These are phyloP conservation scores for Xylaria sp. DNA, from an alignment of 2,329 filamentous ascomycete genomes.

Conservation along the genomic window DNA sequence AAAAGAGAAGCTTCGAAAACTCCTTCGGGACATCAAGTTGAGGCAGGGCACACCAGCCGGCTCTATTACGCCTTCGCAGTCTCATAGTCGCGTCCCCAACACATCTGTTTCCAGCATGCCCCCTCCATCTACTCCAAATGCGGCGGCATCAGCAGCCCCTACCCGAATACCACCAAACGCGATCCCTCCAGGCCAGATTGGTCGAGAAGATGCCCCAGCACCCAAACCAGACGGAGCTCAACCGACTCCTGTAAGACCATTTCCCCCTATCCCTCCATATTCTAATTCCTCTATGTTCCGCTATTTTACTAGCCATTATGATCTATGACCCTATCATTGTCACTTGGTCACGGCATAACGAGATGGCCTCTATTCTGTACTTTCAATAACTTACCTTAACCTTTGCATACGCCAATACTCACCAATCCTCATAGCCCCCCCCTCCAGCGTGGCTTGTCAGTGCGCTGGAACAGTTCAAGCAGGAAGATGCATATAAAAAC, in stretches of 20 bases:
- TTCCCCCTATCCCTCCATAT: constrained; percentile 27
- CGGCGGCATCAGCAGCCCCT: constrained; percentile 31
- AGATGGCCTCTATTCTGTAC: constrained; percentile 16
- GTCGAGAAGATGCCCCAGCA: constrained; percentile 71
- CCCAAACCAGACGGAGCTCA: constrained; percentile 60
- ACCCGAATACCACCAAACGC: constrained; percentile 32
- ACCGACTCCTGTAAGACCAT: constrained; percentile 64
- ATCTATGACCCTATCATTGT: constrained; percentile 35
- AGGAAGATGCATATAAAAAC: constrained; percentile 68
- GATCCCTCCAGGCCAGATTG: constrained; percentile 61
- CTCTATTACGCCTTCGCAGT: constrained; percentile 52
- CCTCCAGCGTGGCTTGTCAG: constrained; percentile 84
- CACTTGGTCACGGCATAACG: constrained; percentile 23
- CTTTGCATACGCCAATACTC: constrained; percentile 36
- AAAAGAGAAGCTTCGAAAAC: constrained; percentile 72
- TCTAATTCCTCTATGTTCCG: constrained; percentile 38
- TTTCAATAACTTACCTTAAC: constrained; percentile 9
- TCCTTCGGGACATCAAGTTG: constrained; percentile 59
- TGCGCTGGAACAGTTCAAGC: constrained; percentile 73
- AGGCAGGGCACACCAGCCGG: constrained; percentile 50
- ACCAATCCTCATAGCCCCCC: constrained; percentile 65
- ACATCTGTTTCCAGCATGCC: constrained; percentile 45
- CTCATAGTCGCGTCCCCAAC: constrained; percentile 55
- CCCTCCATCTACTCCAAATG: constrained; percentile 43
- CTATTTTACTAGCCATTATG: constrained; percentile 41